Percentiles rank a stretch among this genome's conserved stretches.
phyloP scores from a whole-genome alignment of 306 rosid species.

The Fragaria iinumae region DNA sequence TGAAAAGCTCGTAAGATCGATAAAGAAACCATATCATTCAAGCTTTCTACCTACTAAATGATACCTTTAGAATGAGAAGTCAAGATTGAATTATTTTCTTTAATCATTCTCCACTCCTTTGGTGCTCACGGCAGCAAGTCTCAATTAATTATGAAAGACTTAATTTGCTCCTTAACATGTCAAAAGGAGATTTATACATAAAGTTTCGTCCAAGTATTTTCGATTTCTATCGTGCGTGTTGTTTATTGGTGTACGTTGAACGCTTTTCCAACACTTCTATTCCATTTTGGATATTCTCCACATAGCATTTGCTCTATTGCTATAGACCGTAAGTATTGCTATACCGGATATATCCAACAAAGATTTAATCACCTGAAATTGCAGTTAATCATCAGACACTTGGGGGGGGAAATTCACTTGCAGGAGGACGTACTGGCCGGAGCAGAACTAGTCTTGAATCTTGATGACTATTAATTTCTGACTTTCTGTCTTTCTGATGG shows the following conservation, averaged over 20 bases:
- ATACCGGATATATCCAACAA: too few species aligned
- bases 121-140: not conserved
- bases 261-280: not conserved
- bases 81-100: conserved; percentile 11
- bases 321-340: not conserved
- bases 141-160: not conserved
- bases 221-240: not conserved
- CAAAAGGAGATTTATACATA: not conserved
- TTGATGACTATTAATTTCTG: not conserved
- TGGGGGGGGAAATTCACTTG: not conserved
- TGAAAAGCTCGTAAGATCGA: not conserved
- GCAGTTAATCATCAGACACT: not conserved
- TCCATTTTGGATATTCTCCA: not conserved
- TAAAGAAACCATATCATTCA: not conserved
- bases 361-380: not conserved
- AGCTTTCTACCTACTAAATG: not conserved
- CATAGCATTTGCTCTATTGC: not conserved
- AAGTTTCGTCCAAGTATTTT: not conserved
- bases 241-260: not conserved
- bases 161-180: not conserved
- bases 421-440: not conserved
- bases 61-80: conserved; percentile 11
- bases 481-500: not conserved
- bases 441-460: not conserved
- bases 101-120: conserved; percentile 8